Percentiles rank a stretch among this genome's conserved stretches.
Evolutionary conservation across 1,284 basidiomycete species (phyloP).

Genomic region (Boletus sp.): DNA sequence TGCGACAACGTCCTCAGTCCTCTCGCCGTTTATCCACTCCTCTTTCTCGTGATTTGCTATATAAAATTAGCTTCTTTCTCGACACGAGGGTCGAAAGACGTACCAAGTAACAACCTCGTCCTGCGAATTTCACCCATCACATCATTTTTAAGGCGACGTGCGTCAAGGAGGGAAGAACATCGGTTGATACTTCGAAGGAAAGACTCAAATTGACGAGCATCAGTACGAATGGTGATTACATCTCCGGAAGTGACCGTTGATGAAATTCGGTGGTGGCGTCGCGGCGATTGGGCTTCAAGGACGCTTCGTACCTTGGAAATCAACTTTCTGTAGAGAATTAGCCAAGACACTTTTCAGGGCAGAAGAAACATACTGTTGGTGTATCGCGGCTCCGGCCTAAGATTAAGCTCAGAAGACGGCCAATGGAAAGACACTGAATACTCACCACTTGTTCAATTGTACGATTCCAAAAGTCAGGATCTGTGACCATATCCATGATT

Average conservation of each 20-base stretch:
- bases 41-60: slow-evolving; percentile 78
- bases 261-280: slow-evolving; percentile 40
- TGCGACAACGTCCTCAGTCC: slow-evolving; percentile 78
- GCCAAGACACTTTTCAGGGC: slow-evolving; percentile 2
- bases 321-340: slow-evolving; percentile 51
- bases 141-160: slow-evolving; percentile 86
- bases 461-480: slow-evolving; percentile 96
- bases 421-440: slow-evolving; percentile 11
- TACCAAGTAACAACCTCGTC: slow-evolving; percentile 69
- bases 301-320: slow-evolving; percentile 81
- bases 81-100: neutral
- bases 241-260: slow-evolving; percentile 45
- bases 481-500: slow-evolving; percentile 86
- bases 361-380: slow-evolving; percentile 70
- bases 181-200: slow-evolving; percentile 83
- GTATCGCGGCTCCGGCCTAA: slow-evolving; percentile 83
- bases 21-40: slow-evolving; percentile 78
- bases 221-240: slow-evolving; percentile 72
- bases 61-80: slow-evolving; percentile 10
- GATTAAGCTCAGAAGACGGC: slow-evolving; percentile 5
- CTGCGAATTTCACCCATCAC: slow-evolving; percentile 82
- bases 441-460: slow-evolving; percentile 85
- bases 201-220: slow-evolving; percentile 80
- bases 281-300: slow-evolving; percentile 74
- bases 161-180: slow-evolving; percentile 81